phyloP scores from a whole-genome alignment of 2,329 filamentous ascomycete species.

The Stylonectria norvegica region DNA sequence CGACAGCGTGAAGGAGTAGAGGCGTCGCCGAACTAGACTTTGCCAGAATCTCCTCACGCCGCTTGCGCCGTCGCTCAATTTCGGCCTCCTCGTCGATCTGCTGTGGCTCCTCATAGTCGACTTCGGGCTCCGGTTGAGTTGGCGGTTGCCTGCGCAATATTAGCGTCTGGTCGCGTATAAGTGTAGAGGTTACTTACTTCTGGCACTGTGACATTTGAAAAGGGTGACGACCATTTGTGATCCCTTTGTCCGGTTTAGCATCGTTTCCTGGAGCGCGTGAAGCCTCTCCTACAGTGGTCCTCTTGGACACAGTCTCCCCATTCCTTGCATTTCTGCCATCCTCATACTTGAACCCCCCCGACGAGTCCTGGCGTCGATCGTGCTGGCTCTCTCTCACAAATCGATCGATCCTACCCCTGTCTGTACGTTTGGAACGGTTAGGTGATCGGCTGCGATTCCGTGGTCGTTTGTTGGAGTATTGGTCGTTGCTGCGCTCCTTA shows the following conservation, averaged over 20 bases:
- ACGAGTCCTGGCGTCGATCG: constrained; percentile 20
- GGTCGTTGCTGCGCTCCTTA: constrained; percentile 42
- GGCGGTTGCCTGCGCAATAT: constrained; percentile 19
- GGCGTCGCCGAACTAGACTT: constrained; percentile 75
- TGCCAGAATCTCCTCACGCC: constrained; percentile 79
- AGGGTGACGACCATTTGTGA: constrained; percentile 21
- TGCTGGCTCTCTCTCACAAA: constrained; percentile 31
- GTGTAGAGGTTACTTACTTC: constrained; percentile 12
- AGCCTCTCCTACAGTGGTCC: constrained; percentile 56
- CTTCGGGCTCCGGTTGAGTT: constrained; percentile 28
- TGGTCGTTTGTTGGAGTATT: constrained; percentile 50
- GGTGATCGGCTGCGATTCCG: constrained; percentile 55
- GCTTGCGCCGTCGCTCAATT: constrained; percentile 79
- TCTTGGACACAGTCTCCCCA: constrained; percentile 59
- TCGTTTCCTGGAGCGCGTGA: constrained; percentile 58
- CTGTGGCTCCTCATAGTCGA: constrained; percentile 52
- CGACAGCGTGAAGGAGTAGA: constrained; percentile 71
- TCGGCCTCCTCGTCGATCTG: constrained; percentile 77
- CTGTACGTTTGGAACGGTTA: constrained; percentile 38
- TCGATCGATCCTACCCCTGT: constrained; percentile 34
- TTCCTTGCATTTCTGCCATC: constrained; percentile 43
- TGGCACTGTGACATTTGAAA: constrained; percentile 15
- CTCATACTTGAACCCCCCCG: constrained; percentile 38
- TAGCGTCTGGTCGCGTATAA: constrained; percentile 2
- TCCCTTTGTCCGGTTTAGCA: constrained; percentile 64